Evolutionary conservation across 805 yeast species (phyloP), one percentile per base, ranked within the genome.

Genomic region (Candida hispaniensis): DNA sequence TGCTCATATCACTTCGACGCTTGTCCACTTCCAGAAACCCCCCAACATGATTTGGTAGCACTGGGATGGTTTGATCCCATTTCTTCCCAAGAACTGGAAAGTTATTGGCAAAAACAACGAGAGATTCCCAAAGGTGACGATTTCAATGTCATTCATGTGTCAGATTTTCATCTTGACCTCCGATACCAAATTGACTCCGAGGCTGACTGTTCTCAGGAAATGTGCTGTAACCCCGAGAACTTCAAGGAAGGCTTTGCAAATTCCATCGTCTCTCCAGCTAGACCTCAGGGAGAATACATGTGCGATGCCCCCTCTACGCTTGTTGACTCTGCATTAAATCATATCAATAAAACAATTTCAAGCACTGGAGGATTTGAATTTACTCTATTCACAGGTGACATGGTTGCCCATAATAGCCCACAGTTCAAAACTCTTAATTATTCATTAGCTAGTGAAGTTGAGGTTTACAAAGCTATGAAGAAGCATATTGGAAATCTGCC

Each of bases 241-340:
- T 32, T 13, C 28, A 26, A 32, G 8, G 39, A 40, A 7, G 40
- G 44, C 12, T 41, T 58, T 41, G 60, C 60, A 55, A 43, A 51
- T 2, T 79, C 79, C 7, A 18, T 23, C 2, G 18, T 32, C 19
- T 17, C 22, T 23, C 36, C 36, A 5, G 81, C 81, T 5, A 61
- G 71, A 11, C 59, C 70, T 19, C 75, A 65, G 47, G 86, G 85
- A 14, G 56, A 64, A 40, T 77, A 76, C 54, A 43, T 51, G 12
- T 77, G 85, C 55, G 86, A 77, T 51, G 58, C 79, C 4, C 83
- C 86, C 4, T 73, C 67, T 41, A 52, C 71, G n/a, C 56, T 77
- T 44, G 58, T 77, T 46, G 75, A 74, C 51, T 67, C 69, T 41
- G 67, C 79, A 8, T 55, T 76, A 50, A 59, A 61, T 32, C 57